Percentiles rank a stretch among this genome's conserved stretches.
Conservation (phyloP, 164 flowering plant genomes). For the Euptelea pleiosperma region DNA sequence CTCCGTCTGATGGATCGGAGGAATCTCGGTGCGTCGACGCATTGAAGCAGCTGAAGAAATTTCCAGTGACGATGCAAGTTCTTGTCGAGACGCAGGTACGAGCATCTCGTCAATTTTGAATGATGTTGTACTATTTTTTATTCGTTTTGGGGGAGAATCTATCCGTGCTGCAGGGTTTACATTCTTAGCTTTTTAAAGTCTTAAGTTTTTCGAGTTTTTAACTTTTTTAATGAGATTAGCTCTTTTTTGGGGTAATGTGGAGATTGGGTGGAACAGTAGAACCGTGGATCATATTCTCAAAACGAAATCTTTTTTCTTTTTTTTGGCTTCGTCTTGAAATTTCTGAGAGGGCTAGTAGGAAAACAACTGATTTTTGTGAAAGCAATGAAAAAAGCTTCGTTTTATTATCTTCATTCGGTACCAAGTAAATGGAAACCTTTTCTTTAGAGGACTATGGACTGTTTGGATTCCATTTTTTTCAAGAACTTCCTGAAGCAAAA, state of each 20-base stretch:
- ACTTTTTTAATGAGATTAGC: background rate
- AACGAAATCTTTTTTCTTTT: too few relatives aligned
- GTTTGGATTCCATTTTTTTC: too few relatives aligned
- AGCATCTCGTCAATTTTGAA: background rate
- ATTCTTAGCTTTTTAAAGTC: background rate
- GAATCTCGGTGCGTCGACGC: conserved; percentile 71
- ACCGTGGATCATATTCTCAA: too few relatives aligned
- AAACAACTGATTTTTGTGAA: too few relatives aligned
- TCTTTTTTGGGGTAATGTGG: background rate
- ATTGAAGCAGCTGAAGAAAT: conserved; percentile 51
- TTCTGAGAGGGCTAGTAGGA: too few relatives aligned
- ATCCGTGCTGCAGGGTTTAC: background rate
- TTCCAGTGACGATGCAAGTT: conserved; percentile 61
- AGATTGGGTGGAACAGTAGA: background rate
- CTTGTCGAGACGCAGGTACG: conserved; percentile 79
- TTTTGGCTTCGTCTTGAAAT: too few relatives aligned
- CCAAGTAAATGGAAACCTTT: too few relatives aligned
- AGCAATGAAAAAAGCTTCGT: too few relatives aligned
- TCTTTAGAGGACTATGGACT: too few relatives aligned
- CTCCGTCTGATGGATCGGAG: conserved; percentile 35
- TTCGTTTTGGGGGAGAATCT: background rate
- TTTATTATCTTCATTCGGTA: too few relatives aligned
- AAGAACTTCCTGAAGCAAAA: too few relatives aligned
- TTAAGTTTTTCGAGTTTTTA: background rate
- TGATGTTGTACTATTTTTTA: background rate